phyloP scores from a whole-genome alignment of 2,329 filamentous ascomycete species.

The Cladosporium sp. region DNA sequence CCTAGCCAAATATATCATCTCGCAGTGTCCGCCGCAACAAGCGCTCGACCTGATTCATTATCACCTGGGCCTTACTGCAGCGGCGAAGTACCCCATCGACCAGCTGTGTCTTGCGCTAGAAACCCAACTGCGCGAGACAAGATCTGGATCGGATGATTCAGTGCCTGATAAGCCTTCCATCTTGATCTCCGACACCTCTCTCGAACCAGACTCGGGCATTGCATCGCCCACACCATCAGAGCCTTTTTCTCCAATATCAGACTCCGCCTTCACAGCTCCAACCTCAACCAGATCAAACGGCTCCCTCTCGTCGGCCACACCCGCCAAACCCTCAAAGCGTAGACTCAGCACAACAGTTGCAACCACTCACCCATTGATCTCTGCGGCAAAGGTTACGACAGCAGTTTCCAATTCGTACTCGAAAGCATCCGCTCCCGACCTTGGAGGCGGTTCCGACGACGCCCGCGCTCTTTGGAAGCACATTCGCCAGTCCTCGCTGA shows the following conservation, averaged over 20 bases:
- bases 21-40: conserved; percentile 19
- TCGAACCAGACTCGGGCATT: conserved; percentile 10
- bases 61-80: conserved; percentile 15
- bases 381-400: not conserved
- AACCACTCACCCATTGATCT: not conserved
- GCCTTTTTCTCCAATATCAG: conserved; percentile 2
- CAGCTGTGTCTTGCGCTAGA: not conserved
- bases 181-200: conserved; percentile 20
- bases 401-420: not conserved
- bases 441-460: conserved; percentile 21
- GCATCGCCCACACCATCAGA: conserved; percentile 7
- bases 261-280: not conserved
- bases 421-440: not conserved
- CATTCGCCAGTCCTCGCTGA: conserved; percentile 32
- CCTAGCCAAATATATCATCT: conserved; percentile 22
- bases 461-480: conserved; percentile 37
- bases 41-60: conserved; percentile 24
- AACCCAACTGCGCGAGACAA: not conserved
- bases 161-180: conserved; percentile 18
- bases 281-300: not conserved
- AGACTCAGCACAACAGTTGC: not conserved
- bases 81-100: conserved; percentile 8
- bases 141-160: not conserved
- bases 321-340: conserved; percentile 9
- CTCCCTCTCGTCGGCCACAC: conserved; percentile 4